Evolutionary conservation across 345 rosid genomes (phyloP).

Genomic region (Rubroshorea leprosula): DNA sequence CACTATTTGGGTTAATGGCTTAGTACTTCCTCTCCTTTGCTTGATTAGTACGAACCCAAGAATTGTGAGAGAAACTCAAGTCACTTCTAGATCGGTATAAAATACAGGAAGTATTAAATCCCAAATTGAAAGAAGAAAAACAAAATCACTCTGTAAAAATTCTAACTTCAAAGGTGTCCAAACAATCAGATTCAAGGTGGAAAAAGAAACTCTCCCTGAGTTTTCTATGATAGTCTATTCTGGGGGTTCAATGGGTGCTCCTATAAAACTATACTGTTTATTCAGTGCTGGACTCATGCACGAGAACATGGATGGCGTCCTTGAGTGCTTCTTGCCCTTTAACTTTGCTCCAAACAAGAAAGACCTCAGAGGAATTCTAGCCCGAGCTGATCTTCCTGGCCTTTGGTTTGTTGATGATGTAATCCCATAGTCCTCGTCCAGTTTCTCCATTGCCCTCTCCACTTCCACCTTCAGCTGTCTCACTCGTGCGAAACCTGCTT

Average conservation of each 20-base stretch:
- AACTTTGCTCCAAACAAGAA: conserved; percentile 87
- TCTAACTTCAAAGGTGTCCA: no score
- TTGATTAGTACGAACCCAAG: no score
- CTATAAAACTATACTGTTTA: conserved; percentile 36
- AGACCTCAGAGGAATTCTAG: conserved; percentile 68
- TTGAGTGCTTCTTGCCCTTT: conserved; percentile 46
- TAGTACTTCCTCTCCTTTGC: no score
- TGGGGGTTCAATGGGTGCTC: conserved; percentile 17
- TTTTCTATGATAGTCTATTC: neutral
- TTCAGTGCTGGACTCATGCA: conserved; percentile 51
- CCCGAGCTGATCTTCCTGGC: conserved; percentile 16
- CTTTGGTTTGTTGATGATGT: conserved; percentile 22
- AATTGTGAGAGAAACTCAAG: no score
- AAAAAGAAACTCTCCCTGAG: neutral
- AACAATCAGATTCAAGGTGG: neutral
- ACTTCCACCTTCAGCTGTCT: conserved; percentile 38
- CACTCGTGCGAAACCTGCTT: conserved; percentile 52
- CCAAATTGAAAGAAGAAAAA: no score
- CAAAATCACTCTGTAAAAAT: no score
- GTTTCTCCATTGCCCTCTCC: conserved; percentile 36
- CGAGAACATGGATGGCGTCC: conserved; percentile 47
- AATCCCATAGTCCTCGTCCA: conserved; percentile 53
- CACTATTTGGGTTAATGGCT: no score
- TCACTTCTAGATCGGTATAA: no score
- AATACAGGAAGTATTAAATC: no score